Evolutionary conservation across 208 protist species (phyloP), one percentile per base, ranked within the genome.

Genomic region (Borovskyia barvae): DNA sequence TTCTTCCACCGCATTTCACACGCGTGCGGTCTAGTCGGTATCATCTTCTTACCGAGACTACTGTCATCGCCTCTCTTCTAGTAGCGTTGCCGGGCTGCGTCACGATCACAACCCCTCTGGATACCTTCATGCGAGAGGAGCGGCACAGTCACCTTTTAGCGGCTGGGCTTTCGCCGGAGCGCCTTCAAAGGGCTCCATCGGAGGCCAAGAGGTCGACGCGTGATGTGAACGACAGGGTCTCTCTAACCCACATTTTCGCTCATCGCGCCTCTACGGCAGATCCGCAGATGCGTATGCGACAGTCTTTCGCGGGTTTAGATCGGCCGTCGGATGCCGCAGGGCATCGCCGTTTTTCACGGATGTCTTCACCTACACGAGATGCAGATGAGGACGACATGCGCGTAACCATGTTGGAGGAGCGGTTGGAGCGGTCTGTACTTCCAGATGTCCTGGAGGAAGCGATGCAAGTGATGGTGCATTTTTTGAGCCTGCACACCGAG

Each of bases 1-100:
- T 90, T 28, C 68, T 93, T 29, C 52, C 62, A 9, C 43, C 57
- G 25, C 37, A 73, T 61, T 42, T 73, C 39, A 47, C 55, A 2
- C 52, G 75, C 20, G 58, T 80, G 40, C 51, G 63, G n/a, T 43
- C 64, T 25, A 74, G 72, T 37, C 72, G 66, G 42, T 72, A 82
- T n/a, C 41, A 72, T 7, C 22, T 93, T 9, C 59, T 60, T 19
- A 49, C 72, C 25, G 51, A 70, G 25, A 33, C 37, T 0, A 24
- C 37, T 25, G 46, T 39, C 17, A 46, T 42, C 9, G 26, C 17
- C 5, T 71, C 40, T 19, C 30, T 71, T 5, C 53, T 52, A 29
- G 47, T 45, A 19, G 64, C 64, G 41, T 15, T 49, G n/a, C 64
- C 64, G 3, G 64, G 64, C 36, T 64, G 64, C n/a, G 48, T 71